Percentiles rank a stretch among this genome's conserved stretches.
These are phyloP conservation scores for Candida glaebosa DNA, from an alignment of 805 yeast species.

Conservation along the genomic window DNA sequence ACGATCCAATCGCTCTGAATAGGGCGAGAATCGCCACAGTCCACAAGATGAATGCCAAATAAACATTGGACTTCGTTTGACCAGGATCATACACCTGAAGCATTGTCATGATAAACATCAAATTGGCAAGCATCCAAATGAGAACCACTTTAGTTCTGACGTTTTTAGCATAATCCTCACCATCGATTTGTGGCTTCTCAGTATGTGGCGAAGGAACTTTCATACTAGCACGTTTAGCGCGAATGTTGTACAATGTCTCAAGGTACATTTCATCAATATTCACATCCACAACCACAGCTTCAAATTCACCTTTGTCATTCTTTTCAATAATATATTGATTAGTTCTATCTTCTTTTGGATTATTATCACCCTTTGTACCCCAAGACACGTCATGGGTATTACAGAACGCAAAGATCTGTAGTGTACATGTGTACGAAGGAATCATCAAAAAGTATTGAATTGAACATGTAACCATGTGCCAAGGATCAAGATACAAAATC, in stretches of 20 bases:
- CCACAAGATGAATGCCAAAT: conserved; percentile 85
- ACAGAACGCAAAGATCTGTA: conserved; percentile 95
- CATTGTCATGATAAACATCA: conserved; percentile 80
- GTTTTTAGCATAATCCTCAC: conserved; percentile 90
- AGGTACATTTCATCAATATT: conserved; percentile 83
- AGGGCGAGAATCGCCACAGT: conserved; percentile 82
- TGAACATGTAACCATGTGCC: conserved; percentile 91
- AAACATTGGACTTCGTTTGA: conserved; percentile 57
- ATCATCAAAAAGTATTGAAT: conserved; percentile 83
- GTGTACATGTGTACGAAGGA: conserved; percentile 88
- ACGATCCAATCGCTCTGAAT: conserved; percentile 80
- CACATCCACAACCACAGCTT: conserved; percentile 77
- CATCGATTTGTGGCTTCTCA: conserved; percentile 26
- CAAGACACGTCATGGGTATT: conserved; percentile 98
- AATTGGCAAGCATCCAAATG: conserved; percentile 84
- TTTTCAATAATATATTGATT: conserved; percentile 82
- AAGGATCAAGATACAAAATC: conserved; percentile 84
- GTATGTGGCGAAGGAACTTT: conserved; percentile 40
- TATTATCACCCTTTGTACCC: conserved; percentile 97
- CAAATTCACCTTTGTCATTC: conserved; percentile 73
- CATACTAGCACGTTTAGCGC: conserved; percentile 64
- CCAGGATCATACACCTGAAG: conserved; percentile 76
- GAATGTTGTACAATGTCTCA: conserved; percentile 66
- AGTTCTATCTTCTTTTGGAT: conserved; percentile 56
- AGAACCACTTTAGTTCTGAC: conserved; percentile 94